A percentile compares a stretch with the other conserved stretches of the same genome.
phyloP scores from a whole-genome alignment of 441 rosid genomes.

The Capsella rubella region DNA sequence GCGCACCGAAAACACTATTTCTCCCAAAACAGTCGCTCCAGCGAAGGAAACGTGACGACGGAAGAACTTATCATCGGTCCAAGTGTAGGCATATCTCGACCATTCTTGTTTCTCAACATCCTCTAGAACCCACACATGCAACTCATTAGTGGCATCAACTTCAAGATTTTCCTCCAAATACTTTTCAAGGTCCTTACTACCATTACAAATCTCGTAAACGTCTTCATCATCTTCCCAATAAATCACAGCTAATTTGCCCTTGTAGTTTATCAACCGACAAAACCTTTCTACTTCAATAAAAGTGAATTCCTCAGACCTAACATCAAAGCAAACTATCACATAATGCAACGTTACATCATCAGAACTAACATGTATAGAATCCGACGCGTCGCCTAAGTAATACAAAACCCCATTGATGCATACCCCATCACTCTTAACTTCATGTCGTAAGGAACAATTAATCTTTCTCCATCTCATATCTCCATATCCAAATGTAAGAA shows the following conservation, averaged over 20 bases:
- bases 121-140: neutral
- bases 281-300: neutral
- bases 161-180: neutral
- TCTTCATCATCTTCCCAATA: neutral
- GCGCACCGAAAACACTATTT: neutral
- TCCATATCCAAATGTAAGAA: neutral
- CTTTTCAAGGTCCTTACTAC: too few relatives aligned
- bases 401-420: neutral
- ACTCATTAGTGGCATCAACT: neutral
- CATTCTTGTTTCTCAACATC: neutral
- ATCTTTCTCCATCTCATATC: neutral
- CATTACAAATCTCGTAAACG: too few relatives aligned
- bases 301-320: neutral
- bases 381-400: neutral
- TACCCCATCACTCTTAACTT: neutral
- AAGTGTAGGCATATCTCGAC: neutral
- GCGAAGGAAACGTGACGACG: too few relatives aligned
- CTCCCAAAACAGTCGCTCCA: neutral
- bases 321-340: neutral
- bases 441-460: neutral
- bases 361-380: too few relatives aligned
- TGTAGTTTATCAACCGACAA: neutral
- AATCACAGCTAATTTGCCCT: neutral
- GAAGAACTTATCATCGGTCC: neutral
- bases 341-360: neutral